A percentile compares a stretch with the other conserved stretches of the same genome.
Conservation (phyloP, 164 flowering plant species). For the Liquidambar formosana region DNA sequence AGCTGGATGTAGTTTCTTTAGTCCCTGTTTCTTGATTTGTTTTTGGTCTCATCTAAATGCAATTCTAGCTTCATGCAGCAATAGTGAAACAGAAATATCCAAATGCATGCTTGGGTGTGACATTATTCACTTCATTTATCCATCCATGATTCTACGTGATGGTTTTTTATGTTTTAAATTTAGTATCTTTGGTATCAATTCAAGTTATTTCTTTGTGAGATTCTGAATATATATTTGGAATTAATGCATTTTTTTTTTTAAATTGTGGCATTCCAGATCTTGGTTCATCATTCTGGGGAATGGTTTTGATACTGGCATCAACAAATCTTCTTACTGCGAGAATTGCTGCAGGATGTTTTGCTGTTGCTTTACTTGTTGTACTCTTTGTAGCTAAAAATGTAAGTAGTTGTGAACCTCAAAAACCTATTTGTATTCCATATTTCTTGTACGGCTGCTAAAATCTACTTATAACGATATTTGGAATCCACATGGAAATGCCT, state of each 20-base stretch:
- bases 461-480: not conserved
- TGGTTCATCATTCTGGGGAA: conserved; percentile 98
- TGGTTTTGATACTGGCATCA: conserved; percentile 88
- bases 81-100: not conserved
- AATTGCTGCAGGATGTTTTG: conserved; percentile 92
- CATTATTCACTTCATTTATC: not conserved
- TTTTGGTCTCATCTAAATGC: not conserved
- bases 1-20: conserved; percentile 80
- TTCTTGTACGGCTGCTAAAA: not conserved
- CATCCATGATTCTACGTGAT: no score
- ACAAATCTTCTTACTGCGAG: conserved; percentile 82
- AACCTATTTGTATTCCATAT: not conserved
- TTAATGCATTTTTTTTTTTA: not conserved
- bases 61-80: not conserved
- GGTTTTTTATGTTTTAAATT: no score
- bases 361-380: conserved; percentile 70
- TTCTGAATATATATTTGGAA: not conserved
- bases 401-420: conserved; percentile 21
- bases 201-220: not conserved
- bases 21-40: not conserved
- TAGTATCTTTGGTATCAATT: not conserved
- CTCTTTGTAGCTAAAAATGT: conserved; percentile 93
- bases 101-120: not conserved
- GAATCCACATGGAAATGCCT: not conserved
- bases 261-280: conserved; percentile 62